Percentiles rank a stretch among this genome's conserved stretches.
Evolutionary conservation across 148 eudicot species (phyloP).

Genomic region (Suaeda aralocaspica): DNA sequence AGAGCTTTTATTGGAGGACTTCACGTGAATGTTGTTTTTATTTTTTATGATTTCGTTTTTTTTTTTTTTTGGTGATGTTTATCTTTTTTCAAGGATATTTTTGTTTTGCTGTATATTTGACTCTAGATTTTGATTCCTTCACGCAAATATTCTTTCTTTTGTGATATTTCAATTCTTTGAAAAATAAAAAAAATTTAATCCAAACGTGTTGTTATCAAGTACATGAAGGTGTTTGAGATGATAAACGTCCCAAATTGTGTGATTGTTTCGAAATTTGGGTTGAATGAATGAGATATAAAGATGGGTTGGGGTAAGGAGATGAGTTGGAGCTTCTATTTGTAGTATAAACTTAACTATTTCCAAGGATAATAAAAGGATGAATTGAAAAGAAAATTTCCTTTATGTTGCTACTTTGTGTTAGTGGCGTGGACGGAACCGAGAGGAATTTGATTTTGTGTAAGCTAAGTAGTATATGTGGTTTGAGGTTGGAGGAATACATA

Average conservation of each 20-base stretch:
- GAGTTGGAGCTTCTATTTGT: background rate
- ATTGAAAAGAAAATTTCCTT: too few species aligned
- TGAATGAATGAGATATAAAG: background rate
- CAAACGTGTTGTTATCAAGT: background rate
- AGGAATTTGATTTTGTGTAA: background rate
- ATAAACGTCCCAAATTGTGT: background rate
- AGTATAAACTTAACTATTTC: background rate
- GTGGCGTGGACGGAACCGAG: background rate
- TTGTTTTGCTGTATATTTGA: background rate
- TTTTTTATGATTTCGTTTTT: background rate
- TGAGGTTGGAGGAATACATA: background rate
- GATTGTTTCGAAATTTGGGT: background rate
- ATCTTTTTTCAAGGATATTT: background rate
- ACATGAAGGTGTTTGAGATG: background rate
- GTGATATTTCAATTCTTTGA: background rate
- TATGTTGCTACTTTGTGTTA: too few species aligned
- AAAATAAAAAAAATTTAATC: too few species aligned
- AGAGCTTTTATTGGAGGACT: background rate
- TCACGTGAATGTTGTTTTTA: conserved; percentile 25
- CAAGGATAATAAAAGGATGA: background rate
- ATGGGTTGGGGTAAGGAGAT: background rate
- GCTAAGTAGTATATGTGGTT: too few species aligned
- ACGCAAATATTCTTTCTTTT: conserved; percentile 19
- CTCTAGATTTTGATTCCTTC: conserved; percentile 13
- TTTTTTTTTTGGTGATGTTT: background rate